Conservation (phyloP, 345 rosid species). For the Eucalyptus regnans region DNA sequence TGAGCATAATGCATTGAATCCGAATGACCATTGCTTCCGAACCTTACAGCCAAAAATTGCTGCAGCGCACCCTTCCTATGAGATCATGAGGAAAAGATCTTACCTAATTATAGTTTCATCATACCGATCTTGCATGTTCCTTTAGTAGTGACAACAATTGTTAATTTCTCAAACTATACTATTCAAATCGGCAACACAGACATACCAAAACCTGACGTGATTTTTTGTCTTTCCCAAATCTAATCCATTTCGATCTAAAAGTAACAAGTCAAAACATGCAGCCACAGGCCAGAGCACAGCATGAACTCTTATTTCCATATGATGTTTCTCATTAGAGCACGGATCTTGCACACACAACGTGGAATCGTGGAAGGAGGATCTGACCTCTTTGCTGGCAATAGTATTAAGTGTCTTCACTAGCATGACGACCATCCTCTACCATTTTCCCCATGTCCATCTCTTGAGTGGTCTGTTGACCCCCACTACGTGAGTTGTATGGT, state of each 20-base stretch:
- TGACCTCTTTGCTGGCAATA: background rate
- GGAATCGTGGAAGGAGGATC: background rate
- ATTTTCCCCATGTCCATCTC: conserved; percentile 23
- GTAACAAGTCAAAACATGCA: background rate
- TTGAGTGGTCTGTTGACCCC: conserved; percentile 30
- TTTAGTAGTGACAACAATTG: too few species aligned
- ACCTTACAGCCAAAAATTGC: background rate
- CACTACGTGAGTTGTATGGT: conserved; percentile 54
- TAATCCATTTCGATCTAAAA: too few species aligned
- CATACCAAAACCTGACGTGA: too few species aligned
- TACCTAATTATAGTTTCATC: too few species aligned
- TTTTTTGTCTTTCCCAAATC: too few species aligned
- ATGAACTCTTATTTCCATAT: background rate
- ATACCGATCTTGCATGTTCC: too few species aligned
- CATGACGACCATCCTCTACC: conserved; percentile 4
- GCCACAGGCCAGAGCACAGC: background rate
- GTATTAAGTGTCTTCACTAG: background rate
- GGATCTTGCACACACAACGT: background rate
- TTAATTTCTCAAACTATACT: too few species aligned
- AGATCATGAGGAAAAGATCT: too few species aligned
- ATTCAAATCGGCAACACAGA: too few species aligned
- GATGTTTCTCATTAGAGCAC: background rate
- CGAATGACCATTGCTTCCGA: background rate
- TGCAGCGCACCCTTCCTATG: background rate
- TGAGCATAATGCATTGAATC: background rate